phyloP scores from a whole-genome alignment of 1,284 basidiomycete genomes.

The Xerocomus minutiporus region DNA sequence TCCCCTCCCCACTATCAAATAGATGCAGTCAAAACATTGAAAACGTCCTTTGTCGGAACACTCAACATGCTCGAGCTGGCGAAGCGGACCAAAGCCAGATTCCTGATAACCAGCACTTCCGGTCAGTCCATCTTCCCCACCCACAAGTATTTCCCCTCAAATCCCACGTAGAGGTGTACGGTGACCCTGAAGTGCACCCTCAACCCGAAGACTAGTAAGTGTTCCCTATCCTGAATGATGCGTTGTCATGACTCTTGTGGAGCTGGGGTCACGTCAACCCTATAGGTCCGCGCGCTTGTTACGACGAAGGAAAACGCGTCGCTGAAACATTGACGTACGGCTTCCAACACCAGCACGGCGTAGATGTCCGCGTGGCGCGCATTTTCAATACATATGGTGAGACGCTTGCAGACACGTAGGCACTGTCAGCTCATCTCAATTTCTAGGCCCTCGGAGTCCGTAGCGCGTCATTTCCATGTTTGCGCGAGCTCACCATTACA shows the following conservation, averaged over 20 bases:
- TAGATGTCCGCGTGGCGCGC: slow-evolving; percentile 92
- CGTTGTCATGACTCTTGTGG: slow-evolving; percentile 15
- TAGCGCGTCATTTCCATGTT: slow-evolving; percentile 4
- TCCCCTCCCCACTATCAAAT: slow-evolving; percentile 95
- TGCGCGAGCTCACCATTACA: slow-evolving; percentile 9
- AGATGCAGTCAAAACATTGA: slow-evolving; percentile 95
- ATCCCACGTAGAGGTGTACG: slow-evolving; percentile 77
- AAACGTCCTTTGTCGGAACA: slow-evolving; percentile 96
- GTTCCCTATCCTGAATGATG: slow-evolving; percentile 3
- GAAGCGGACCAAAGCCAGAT: slow-evolving; percentile 94
- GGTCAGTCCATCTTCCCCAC: slow-evolving; percentile 42
- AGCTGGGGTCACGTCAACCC: slow-evolving; percentile 99
- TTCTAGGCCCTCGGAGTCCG: slow-evolving; percentile 47
- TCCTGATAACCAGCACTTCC: slow-evolving; percentile 91
- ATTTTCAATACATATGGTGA: slow-evolving; percentile 90
- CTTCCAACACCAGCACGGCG: slow-evolving; percentile 89
- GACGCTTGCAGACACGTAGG: slow-evolving; percentile 7
- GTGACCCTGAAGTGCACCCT: slow-evolving; percentile 95
- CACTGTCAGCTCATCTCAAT: background rate
- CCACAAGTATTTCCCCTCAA: slow-evolving; percentile 7
- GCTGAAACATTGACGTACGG: slow-evolving; percentile 94
- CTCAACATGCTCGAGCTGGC: slow-evolving; percentile 98
- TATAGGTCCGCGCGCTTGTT: slow-evolving; percentile 94
- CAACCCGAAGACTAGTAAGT: slow-evolving; percentile 90
- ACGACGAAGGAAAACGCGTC: slow-evolving; percentile 96